A percentile compares a stretch with the other conserved stretches of the same genome.
These are phyloP conservation scores for Neonectria neomacrospora DNA, from an alignment of 2,329 filamentous ascomycete genomes.

Conservation along the genomic window DNA sequence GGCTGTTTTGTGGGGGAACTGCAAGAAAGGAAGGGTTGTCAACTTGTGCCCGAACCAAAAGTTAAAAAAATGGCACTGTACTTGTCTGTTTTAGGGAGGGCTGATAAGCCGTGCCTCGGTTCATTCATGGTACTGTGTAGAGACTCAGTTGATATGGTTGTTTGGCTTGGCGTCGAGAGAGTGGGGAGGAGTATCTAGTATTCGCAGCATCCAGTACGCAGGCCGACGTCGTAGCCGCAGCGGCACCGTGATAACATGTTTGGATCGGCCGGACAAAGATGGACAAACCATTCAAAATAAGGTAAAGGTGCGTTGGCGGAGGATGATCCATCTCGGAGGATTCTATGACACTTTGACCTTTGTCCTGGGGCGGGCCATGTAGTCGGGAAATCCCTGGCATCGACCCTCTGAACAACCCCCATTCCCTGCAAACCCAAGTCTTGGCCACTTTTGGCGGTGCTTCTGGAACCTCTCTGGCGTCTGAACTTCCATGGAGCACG, in stretches of 20 bases:
- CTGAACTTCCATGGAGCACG: constrained; percentile 3
- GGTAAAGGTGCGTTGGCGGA: background rate
- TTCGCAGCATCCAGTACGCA: background rate
- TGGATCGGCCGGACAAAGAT: background rate
- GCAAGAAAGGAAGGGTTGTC: background rate
- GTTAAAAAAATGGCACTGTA: background rate
- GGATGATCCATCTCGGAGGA: constrained; percentile 13
- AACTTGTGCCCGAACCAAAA: constrained; percentile 6
- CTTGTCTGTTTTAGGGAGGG: constrained; percentile 9
- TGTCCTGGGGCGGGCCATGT: constrained; percentile 13
- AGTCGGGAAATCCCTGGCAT: constrained; percentile 21
- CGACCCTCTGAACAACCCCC: constrained; percentile 6
- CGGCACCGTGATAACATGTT: background rate
- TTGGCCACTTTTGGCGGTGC: constrained; percentile 32
- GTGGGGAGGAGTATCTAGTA: background rate
- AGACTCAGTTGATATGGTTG: background rate
- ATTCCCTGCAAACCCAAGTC: constrained; percentile 20
- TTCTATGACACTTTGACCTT: constrained; percentile 9
- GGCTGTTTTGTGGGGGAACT: background rate
- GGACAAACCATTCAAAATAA: background rate
- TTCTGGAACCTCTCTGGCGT: constrained; percentile 25
- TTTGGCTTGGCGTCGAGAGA: background rate
- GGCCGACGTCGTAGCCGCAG: background rate
- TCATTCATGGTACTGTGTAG: too few relatives aligned
- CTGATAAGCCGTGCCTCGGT: constrained; percentile 5